phyloP scores from a whole-genome alignment of 116 monocot species.

The Posidonia oceanica region DNA sequence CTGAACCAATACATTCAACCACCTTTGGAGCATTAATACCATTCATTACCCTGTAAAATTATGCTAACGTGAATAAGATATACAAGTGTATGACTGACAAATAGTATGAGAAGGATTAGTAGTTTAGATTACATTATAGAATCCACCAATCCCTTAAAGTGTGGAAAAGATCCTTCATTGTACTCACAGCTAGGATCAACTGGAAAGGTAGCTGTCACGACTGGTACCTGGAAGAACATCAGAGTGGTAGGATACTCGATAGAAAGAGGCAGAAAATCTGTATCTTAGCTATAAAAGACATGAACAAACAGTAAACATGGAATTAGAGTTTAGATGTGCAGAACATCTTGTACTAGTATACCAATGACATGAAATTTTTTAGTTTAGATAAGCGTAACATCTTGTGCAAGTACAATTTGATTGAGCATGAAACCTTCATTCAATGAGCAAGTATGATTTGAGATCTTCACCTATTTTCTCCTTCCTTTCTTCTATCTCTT shows the following conservation, averaged over 20 bases:
- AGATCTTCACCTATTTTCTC: too few relatives aligned
- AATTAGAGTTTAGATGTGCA: too few relatives aligned
- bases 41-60: conserved; percentile 79
- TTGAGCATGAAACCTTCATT: too few relatives aligned
- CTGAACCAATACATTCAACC: conserved; percentile 86
- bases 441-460: too few relatives aligned
- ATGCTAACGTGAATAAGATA: background rate
- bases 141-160: conserved; percentile 70
- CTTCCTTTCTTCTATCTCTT: too few relatives aligned
- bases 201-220: conserved; percentile 81
- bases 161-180: conserved; percentile 78
- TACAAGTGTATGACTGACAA: too few relatives aligned
- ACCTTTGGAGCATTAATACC: conserved; percentile 96
- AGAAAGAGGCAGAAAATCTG: background rate
- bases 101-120: background rate
- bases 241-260: background rate
- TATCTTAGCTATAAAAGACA: background rate
- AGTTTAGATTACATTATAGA: conserved; percentile 45
- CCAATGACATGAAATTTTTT: too few relatives aligned
- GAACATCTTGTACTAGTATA: too few relatives aligned
- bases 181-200: conserved; percentile 81
- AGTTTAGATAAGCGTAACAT: too few relatives aligned
- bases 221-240: conserved; percentile 66
- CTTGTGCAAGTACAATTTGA: too few relatives aligned
- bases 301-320: too few relatives aligned